A percentile compares a stretch with the other conserved stretches of the same genome.
Evolutionary conservation across 106 monocot species (phyloP).

Genomic region (Dendrobium officinale): DNA sequence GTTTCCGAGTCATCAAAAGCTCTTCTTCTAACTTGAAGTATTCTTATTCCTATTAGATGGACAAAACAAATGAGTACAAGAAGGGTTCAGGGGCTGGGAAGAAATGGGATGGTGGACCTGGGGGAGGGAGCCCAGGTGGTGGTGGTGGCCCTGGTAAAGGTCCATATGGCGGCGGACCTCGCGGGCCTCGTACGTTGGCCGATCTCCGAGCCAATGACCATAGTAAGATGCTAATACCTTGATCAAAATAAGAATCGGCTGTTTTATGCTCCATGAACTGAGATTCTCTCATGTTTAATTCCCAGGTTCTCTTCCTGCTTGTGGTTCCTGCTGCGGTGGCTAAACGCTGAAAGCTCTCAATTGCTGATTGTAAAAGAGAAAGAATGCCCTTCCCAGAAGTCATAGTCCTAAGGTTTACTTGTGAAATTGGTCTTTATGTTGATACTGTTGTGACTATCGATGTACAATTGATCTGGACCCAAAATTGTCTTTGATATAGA

Average conservation of each 20-base stretch:
- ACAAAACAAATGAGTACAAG: conserved; percentile 67
- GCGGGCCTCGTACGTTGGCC: conserved; percentile 55
- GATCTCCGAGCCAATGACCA: conserved; percentile 80
- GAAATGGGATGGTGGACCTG: conserved; percentile 68
- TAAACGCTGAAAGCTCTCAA: conserved; percentile 9
- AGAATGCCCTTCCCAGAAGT: not conserved
- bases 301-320: conserved; percentile 74
- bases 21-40: not conserved
- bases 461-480: too few species aligned
- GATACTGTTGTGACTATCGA: too few species aligned
- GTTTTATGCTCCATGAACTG: not conserved
- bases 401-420: too few species aligned
- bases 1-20: too few species aligned
- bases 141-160: conserved; percentile 40
- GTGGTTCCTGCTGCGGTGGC: conserved; percentile 84
- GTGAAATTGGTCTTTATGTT: too few species aligned
- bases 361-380: not conserved
- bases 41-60: conserved; percentile 37
- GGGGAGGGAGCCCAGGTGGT: conserved; percentile 28
- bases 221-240: conserved; percentile 39
- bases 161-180: conserved; percentile 63
- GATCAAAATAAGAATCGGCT: not conserved
- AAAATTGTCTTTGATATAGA: too few species aligned
- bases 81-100: conserved; percentile 52
- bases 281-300: conserved; percentile 3